A percentile compares a stretch with the other conserved stretches of the same genome.
Evolutionary conservation across 2,329 filamentous ascomycete species (phyloP).

Genomic region (Rutstroemia sp.): DNA sequence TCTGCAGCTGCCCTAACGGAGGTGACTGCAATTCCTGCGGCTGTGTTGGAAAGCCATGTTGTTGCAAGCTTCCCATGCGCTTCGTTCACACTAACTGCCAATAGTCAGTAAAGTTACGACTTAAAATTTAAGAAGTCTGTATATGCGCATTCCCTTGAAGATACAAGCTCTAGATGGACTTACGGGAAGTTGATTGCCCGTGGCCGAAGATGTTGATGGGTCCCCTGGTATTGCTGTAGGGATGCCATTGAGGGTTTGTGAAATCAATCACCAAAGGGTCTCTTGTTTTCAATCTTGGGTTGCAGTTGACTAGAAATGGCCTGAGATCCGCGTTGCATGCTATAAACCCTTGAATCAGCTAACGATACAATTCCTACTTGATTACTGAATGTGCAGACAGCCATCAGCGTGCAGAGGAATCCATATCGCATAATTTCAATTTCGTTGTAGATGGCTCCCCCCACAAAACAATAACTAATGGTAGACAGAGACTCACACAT

Average conservation of each 20-base stretch:
- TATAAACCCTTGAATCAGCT: not conserved
- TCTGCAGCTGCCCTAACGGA: not conserved
- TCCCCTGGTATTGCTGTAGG: not conserved
- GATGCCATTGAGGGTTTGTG: not conserved
- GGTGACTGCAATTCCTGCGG: not conserved
- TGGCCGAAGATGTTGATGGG: not conserved
- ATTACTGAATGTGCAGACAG: not conserved
- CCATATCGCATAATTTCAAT: too few species aligned
- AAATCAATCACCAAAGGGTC: not conserved
- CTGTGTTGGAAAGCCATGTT: not conserved
- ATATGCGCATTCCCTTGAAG: not conserved
- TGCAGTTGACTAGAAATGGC: not conserved
- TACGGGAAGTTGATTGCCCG: not conserved
- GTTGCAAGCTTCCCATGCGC: not conserved
- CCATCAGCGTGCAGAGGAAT: too few species aligned
- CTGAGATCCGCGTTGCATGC: not conserved
- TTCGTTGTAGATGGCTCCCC: too few species aligned
- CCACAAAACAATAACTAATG: not conserved
- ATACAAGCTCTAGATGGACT: not conserved
- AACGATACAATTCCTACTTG: not conserved
- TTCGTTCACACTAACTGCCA: conserved; percentile 3
- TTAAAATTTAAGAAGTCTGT: not conserved
- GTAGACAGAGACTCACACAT: not conserved
- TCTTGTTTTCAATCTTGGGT: not conserved
- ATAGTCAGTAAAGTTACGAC: not conserved